Percentiles rank a stretch among this genome's conserved stretches.
Evolutionary conservation across 1,284 basidiomycete species (phyloP).

Genomic region (Puccinia novopanici): DNA sequence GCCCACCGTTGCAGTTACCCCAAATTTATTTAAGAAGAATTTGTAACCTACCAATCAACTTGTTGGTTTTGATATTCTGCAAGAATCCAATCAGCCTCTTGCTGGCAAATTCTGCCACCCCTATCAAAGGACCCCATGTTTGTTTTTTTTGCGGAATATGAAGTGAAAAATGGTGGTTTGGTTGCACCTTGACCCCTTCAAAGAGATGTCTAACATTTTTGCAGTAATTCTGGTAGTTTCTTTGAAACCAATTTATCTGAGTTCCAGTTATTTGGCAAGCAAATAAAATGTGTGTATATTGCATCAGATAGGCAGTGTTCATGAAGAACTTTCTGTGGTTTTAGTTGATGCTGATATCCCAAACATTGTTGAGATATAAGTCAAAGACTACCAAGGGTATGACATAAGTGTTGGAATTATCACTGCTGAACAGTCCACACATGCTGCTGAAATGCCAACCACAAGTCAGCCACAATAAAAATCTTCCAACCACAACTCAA

Average conservation of each 20-base stretch:
- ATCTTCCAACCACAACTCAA: no score
- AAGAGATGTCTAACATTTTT: not conserved
- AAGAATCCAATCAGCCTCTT: constrained; percentile 22
- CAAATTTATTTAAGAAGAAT: not conserved
- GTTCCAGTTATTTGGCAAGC: not conserved
- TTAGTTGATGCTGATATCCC: not conserved
- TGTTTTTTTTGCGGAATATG: not conserved
- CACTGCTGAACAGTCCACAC: no score
- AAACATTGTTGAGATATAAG: not conserved
- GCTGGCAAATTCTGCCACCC: constrained; percentile 13
- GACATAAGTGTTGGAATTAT: constrained; percentile 4
- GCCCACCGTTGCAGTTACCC: no score
- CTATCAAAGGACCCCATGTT: not conserved
- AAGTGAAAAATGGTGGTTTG: constrained; percentile 30
- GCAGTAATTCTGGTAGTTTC: not conserved
- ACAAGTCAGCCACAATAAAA: no score
- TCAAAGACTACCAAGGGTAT: constrained; percentile 30
- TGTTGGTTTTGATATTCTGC: constrained; percentile 23
- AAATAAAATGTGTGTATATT: constrained; percentile 1
- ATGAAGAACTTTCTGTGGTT: constrained; percentile 4
- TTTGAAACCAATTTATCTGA: not conserved
- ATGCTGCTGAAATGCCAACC: no score
- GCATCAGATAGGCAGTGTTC: constrained; percentile 12
- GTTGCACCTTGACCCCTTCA: not conserved
- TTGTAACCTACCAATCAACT: constrained; percentile 16